A percentile compares a stretch with the other conserved stretches of the same genome.
phyloP scores from a whole-genome alignment of 2,329 filamentous ascomycete species.

The Colletotrichum gigasporum region DNA sequence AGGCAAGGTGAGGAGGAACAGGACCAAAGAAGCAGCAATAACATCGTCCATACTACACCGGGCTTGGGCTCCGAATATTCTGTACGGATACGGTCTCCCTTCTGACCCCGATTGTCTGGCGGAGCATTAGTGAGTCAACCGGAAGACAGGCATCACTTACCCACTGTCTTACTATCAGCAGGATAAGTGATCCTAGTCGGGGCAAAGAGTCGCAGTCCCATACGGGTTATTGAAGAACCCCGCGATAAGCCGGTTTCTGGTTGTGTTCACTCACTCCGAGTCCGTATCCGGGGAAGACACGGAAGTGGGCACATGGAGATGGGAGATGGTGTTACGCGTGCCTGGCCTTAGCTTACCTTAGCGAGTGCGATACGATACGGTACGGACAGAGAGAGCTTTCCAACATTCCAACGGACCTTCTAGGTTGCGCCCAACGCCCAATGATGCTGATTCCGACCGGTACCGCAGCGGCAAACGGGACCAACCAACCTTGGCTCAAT shows the following conservation, averaged over 20 bases:
- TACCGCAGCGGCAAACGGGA: slow-evolving; percentile 18
- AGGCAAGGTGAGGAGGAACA: not conserved
- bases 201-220: not conserved
- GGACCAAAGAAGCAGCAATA: not conserved
- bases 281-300: slow-evolving; percentile 3
- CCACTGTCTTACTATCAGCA: not conserved
- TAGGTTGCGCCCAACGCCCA: no score
- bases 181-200: not conserved
- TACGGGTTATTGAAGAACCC: not conserved
- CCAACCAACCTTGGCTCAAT: slow-evolving; percentile 11
- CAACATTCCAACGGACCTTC: not conserved
- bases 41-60: not conserved
- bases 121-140: not conserved
- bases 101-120: not conserved
- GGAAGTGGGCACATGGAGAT: not conserved
- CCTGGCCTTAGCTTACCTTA: no score
- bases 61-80: not conserved
- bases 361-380: not conserved
- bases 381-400: not conserved
- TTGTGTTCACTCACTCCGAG: not conserved
- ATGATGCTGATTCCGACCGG: not conserved
- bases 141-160: not conserved
- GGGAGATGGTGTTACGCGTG: no score
- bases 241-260: not conserved
- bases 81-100: slow-evolving; percentile 1